Evolutionary conservation across 805 yeast species (phyloP), one percentile per base, ranked within the genome.

Genomic region (Priceomyces melissophilus): DNA sequence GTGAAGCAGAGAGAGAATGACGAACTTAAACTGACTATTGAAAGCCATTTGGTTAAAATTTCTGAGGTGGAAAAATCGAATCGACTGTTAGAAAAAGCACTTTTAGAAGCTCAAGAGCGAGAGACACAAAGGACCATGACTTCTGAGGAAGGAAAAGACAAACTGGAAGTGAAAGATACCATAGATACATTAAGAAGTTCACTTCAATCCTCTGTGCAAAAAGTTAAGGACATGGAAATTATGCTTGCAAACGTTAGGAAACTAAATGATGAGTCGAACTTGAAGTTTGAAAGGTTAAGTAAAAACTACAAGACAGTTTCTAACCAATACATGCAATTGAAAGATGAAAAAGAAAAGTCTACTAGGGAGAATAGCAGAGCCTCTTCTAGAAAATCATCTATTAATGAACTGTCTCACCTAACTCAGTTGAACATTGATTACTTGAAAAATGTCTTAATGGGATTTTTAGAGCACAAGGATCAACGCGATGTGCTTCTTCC

Each of bases 401-500:
- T 32, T 12, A 46, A 41, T 13, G 46, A 39, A 5, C 17, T 59
- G 63, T 13, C 39, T 33, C 20, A 36, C 10, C 45, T 39, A 14
- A 12, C 44, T 34, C 34, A 29, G 30, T 40, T 54, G 2, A 53
- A 49, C 37, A 71, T 83, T 14, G 87, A 95, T 10, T 91, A 91
- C 57, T 73, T 89, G 38, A 87, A 86, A 59, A 93, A 93, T 57
- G 96, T 91, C 2, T 61, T 91, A n/a, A 66, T 91, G 2, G 97
- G 97, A 2, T 93, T 85, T 58, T 63, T 93, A 40, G 96, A 90
- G 55, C 96, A 87, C 57, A 85, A 77, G 54, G 99, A 91, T n/a
- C 97, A 90, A 61, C 73, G 98, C 44, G 79, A 73, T 23, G 87
- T 82, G 58, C 71, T 91, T 32, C 66, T 93, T 26, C 97, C 98